Percentiles rank a stretch among this genome's conserved stretches.
Conservation (phyloP, 176 grass and related monocot species). For the Elaeis guineensis region DNA sequence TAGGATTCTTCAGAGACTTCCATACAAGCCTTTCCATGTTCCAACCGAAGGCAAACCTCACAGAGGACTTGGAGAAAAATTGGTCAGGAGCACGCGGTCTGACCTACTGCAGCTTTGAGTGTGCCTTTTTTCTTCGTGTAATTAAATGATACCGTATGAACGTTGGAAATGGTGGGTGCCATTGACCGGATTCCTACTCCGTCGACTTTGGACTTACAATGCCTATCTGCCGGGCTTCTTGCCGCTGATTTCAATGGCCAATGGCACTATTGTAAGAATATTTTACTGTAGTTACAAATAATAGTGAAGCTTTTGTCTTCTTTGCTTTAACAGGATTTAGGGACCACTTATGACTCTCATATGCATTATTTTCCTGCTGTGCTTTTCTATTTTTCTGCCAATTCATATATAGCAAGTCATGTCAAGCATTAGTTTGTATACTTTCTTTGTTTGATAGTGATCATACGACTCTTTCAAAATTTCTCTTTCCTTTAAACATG, state of each 20-base stretch:
- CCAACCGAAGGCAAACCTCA: background rate
- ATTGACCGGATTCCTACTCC: conserved; percentile 2
- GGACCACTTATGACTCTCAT: no score
- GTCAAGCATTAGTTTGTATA: no score
- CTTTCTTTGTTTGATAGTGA: no score
- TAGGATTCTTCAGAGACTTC: background rate
- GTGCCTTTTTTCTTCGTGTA: background rate
- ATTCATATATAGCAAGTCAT: no score
- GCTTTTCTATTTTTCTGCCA: no score
- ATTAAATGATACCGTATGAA: background rate
- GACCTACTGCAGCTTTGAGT: background rate
- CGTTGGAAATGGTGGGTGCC: background rate
- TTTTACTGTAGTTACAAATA: no score
- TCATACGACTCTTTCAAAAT: no score
- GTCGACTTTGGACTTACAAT: background rate
- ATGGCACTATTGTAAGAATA: background rate
- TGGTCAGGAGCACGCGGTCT: background rate
- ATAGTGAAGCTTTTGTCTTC: no score
- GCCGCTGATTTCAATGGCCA: background rate
- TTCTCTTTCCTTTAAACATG: no score
- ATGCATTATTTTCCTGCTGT: no score
- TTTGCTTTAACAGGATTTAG: no score
- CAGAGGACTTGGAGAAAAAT: background rate
- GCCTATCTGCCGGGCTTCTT: background rate
- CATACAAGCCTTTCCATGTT: background rate